Evolutionary conservation across 371 early-diverging fungal species (phyloP).

Genomic region (Lichtheimia ramosa): DNA sequence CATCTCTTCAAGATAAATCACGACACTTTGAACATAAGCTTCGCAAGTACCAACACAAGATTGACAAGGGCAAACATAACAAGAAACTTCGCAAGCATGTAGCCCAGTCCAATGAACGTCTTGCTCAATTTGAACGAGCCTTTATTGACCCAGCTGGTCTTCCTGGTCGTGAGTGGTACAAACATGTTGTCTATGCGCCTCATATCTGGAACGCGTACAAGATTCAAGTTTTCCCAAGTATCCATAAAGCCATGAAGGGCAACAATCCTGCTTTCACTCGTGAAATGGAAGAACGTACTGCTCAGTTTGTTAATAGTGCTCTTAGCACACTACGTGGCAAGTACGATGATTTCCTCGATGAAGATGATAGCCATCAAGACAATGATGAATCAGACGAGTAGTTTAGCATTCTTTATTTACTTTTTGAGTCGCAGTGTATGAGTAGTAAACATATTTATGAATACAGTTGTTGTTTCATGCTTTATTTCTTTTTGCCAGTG

Average conservation of each 20-base stretch:
- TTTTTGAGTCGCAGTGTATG: neutral
- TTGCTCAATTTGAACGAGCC: slow-evolving; percentile 44
- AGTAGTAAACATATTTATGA: neutral
- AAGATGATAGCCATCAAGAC: slow-evolving; percentile 7
- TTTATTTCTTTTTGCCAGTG: slow-evolving; percentile 15
- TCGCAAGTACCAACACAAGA: slow-evolving; percentile 8
- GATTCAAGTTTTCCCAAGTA: slow-evolving; percentile 37
- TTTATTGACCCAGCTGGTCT: slow-evolving; percentile 52
- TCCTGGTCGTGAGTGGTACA: slow-evolving; percentile 52
- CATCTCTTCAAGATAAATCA: slow-evolving; percentile 1
- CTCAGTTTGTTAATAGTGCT: slow-evolving; percentile 8
- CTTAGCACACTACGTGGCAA: slow-evolving; percentile 5
- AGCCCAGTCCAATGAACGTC: slow-evolving; percentile 34
- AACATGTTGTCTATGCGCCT: slow-evolving; percentile 45
- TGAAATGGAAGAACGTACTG: slow-evolving; percentile 17
- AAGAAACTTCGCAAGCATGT: slow-evolving; percentile 15
- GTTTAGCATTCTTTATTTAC: neutral
- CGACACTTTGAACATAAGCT: slow-evolving; percentile 10
- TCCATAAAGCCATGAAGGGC: slow-evolving; percentile 40
- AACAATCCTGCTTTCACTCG: slow-evolving; percentile 14
- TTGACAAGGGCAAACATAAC: slow-evolving; percentile 6
- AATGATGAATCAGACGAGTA: neutral
- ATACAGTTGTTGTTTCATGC: neutral
- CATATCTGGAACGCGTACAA: slow-evolving; percentile 37
- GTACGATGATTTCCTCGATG: slow-evolving; percentile 15